These are phyloP conservation scores for Nakazawaea wyomingensis DNA, from an alignment of 805 yeast species.

Conservation along the genomic window DNA sequence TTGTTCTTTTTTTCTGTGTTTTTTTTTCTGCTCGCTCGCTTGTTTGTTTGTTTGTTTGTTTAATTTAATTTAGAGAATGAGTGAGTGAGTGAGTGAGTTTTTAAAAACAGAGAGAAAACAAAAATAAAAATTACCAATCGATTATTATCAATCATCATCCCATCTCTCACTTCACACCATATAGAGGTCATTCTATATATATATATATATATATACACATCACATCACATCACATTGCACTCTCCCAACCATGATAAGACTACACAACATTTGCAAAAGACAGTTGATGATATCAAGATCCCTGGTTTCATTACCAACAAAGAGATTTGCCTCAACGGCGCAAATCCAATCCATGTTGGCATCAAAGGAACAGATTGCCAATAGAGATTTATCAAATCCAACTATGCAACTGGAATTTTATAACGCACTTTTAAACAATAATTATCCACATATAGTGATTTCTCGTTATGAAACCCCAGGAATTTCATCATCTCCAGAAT, in stretches of 20 bases:
- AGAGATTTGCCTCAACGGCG: constrained; percentile 27
- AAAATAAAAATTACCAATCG: too few relatives aligned
- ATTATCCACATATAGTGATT: constrained; percentile 95
- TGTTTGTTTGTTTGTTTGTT: too few relatives aligned
- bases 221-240: too few relatives aligned
- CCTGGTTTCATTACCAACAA: constrained; percentile 13
- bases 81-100: too few relatives aligned
- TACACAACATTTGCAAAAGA: not conserved
- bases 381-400: constrained; percentile 64
- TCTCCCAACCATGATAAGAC: not conserved
- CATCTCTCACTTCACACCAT: too few relatives aligned
- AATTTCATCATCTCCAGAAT: constrained; percentile 76
- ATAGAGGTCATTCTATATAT: not conserved
- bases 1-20: too few relatives aligned
- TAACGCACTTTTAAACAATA: constrained; percentile 62
- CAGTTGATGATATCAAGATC: constrained; percentile 2
- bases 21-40: too few relatives aligned
- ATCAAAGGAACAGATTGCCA: constrained; percentile 79
- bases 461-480: constrained; percentile 92
- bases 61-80: too few relatives aligned
- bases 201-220: not conserved
- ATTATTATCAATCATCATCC: too few relatives aligned
- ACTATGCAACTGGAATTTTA: constrained; percentile 80
- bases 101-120: too few relatives aligned
- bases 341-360: constrained; percentile 36